Evolutionary conservation across 2,329 filamentous ascomycete genomes (phyloP).

Genomic region (Fusarium heterosporum): DNA sequence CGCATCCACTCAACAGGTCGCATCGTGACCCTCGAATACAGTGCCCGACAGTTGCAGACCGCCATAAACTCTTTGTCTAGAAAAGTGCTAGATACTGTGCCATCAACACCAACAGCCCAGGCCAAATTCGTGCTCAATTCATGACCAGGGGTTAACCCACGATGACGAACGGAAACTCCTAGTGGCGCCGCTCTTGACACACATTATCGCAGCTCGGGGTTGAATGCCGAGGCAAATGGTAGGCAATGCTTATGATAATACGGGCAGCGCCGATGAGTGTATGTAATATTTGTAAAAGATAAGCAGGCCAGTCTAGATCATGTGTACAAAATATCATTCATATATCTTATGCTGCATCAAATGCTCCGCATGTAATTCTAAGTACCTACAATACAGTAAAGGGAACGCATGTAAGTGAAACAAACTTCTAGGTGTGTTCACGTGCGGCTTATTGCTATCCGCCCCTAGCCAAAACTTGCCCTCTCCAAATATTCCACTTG

Average conservation of each 20-base stretch:
- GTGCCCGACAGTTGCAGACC: conserved; percentile 32
- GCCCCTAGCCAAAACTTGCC: conserved; percentile 20
- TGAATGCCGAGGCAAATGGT: conserved; percentile 20
- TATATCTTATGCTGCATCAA: conserved; percentile 11
- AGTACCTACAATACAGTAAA: conserved; percentile 5
- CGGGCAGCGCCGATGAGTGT: not conserved
- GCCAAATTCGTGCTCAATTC: conserved; percentile 2
- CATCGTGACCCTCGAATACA: conserved; percentile 42
- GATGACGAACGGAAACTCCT: conserved; percentile 21
- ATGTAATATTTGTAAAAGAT: not conserved
- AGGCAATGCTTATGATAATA: conserved; percentile 7
- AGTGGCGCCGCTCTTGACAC: conserved; percentile 29
- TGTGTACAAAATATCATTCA: conserved; percentile 19
- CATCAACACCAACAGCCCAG: not conserved
- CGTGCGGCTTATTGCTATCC: conserved; percentile 28
- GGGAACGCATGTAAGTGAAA: conserved; percentile 13
- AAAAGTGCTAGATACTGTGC: conserved; percentile 18
- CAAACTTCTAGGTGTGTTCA: conserved; percentile 21
- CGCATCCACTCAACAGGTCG: conserved; percentile 32
- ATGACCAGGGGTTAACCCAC: conserved; percentile 25
- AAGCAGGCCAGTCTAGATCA: not conserved
- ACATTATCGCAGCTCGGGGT: not conserved
- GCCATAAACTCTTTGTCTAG: conserved; percentile 23
- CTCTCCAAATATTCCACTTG: conserved; percentile 31
- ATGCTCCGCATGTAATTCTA: not conserved